Evolutionary conservation across 306 rosid species (phyloP), one percentile per base, ranked within the genome.

Genomic region (Sophora flavescens): DNA sequence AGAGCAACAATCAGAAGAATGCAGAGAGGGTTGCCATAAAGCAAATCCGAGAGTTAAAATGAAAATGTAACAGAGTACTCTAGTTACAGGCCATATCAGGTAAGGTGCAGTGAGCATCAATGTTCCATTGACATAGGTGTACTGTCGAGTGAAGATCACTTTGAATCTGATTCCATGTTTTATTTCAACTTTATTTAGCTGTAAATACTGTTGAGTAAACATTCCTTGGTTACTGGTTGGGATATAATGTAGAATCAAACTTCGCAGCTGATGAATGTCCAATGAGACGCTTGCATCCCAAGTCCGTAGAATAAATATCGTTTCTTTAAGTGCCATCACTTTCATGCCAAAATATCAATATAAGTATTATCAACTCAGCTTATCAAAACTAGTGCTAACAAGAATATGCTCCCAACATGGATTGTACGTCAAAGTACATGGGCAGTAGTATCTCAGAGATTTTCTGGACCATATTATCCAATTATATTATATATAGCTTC

Each of bases 221-320:
- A 81, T 85, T 88, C 90, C 68, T 83, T 77, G 76, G 84, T 89
- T 82, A 81, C 30, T 8, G n/a, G 26, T 41, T 22, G 22, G 22
- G 22, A 28, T 42, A 44, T 48, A 39, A 47, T 30, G 53, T 5
- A 17, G 9, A 22, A 32, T 60, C 60, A 15, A 35, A 52, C 80
- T 39, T 45, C 32, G 6, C 57, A 28, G n/a, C 13, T 58, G 18
- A 52, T 52, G 41, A 36, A 28, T n/a, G n/a, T n/a, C n/a, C n/a
- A n/a, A n/a, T 51, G 59, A 35, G 42, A 14, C 69, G 16, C 5
- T 6, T 22, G 8, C 52, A 17, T 14, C 52, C 2, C 2, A 68
- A 58, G 39, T 68, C 70, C 54, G 72, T 80, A 71, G 80, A 65
- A 66, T 70, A 59, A 22, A 22, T 22, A 22, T 64, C 5, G 44